Evolutionary conservation across 2,329 filamentous ascomycete genomes (phyloP), one percentile per base, ranked within the genome.

Genomic region (Hymenoscyphus scutula): DNA sequence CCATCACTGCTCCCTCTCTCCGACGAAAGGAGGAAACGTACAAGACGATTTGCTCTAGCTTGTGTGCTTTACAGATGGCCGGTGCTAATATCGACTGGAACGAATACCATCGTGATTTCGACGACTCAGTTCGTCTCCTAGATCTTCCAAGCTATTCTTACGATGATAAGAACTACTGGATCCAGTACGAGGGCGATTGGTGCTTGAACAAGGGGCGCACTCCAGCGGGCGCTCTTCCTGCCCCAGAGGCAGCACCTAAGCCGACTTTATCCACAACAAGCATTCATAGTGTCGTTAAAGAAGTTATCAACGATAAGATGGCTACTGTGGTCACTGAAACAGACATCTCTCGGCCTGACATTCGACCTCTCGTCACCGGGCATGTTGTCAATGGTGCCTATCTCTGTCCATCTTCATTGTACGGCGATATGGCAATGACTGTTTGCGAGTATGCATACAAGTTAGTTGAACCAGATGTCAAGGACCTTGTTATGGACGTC

Each of bases 111-210:
- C 78, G 80, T 53, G 80, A 85, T 59, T 89, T 87, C 73, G 82
- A 84, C 67, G 72, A 77, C 41, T 79, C 80, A 1, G 81, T 87
- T 51, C 78, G 82, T 51, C 77, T 91, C 17, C 76, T 89, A n/a
- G 78, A 83, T n/a, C 77, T 92, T 3, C 88, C 88, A 1, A 80
- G 82, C 0, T 92, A 91, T 72, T 80, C 80, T 0, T 92, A 87
- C 72, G 86, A 91, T 72, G 78, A 84, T 66, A 90, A 91, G 79
- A 85, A 84, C 68, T 90, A 91, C 73, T 87, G 84, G 84, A 78
- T 85, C 51, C 79, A 81, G 69, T 86, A 85, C 71, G 75, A 81
- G 65, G 88, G 90, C 65, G 87, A 92, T 74, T 91, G 86, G 86
- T 83, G 81, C 34, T 76, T 90, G 55, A 86, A 81, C 65, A 90